Percentiles rank a stretch among this genome's conserved stretches.
Conservation (phyloP, 1,284 basidiomycete genomes). For the Microstroma glucosiphilum region DNA sequence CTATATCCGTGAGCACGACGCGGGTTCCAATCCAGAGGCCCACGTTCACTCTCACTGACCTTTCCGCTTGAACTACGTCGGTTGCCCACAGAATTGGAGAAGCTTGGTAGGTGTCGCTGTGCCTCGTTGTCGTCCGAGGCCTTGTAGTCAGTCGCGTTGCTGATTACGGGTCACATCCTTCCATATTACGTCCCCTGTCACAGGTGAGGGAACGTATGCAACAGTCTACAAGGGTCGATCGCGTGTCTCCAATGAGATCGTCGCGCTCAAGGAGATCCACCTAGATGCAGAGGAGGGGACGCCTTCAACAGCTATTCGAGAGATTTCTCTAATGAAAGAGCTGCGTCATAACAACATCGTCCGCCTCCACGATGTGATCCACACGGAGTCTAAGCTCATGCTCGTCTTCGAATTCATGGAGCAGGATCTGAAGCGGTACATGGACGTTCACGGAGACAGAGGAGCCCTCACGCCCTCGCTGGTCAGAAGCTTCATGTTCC, state of each 20-base stretch:
- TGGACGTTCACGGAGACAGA: conserved; percentile 95
- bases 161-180: no score
- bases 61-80: neutral
- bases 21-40: no score
- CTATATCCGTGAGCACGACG: conserved; percentile 35
- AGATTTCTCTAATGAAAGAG: conserved; percentile 95
- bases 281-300: conserved; percentile 93
- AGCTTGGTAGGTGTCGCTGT: conserved; percentile 28
- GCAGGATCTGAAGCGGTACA: conserved; percentile 97
- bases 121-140: no score
- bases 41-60: neutral
- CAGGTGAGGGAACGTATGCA: conserved; percentile 49
- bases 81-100: conserved; percentile 37
- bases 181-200: no score
- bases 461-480: conserved; percentile 86
- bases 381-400: conserved; percentile 87
- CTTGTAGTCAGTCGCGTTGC: no score
- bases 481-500: conserved; percentile 96
- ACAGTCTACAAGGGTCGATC: conserved; percentile 51
- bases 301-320: conserved; percentile 86
- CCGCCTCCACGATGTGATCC: conserved; percentile 95
- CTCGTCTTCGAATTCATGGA: conserved; percentile 99
- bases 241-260: conserved; percentile 46
- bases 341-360: conserved; percentile 91
- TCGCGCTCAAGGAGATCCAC: conserved; percentile 77